Evolutionary conservation across 129 eudicot genomes (phyloP).

Genomic region (Lactuca saligna): DNA sequence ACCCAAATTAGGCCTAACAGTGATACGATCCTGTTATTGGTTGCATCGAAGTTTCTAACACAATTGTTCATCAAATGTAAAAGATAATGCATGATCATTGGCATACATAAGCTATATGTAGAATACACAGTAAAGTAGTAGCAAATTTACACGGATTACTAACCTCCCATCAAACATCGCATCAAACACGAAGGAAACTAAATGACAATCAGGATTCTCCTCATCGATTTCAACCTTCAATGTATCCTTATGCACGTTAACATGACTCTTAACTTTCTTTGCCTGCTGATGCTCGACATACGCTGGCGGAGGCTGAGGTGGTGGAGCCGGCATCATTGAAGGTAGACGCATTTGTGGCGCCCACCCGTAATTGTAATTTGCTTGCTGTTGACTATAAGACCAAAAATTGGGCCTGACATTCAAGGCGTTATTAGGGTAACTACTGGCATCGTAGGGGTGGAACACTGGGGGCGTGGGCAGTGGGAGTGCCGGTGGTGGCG

Average conservation of each 20-base stretch:
- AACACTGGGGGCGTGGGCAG: slow-evolving; percentile 40
- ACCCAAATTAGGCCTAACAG: neutral
- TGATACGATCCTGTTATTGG: neutral
- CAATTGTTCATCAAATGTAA: neutral
- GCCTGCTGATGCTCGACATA: slow-evolving; percentile 70
- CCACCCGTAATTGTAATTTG: slow-evolving; percentile 35
- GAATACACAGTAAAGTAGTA: neutral
- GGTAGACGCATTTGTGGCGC: slow-evolving; percentile 40
- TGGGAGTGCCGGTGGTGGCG: slow-evolving; percentile 34
- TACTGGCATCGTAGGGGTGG: slow-evolving; percentile 31
- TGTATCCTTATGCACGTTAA: slow-evolving; percentile 78
- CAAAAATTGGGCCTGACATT: slow-evolving; percentile 51
- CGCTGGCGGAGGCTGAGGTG: slow-evolving; percentile 36
- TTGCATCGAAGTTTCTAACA: neutral
- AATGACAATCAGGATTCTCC: slow-evolving; percentile 56
- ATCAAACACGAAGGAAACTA: slow-evolving; percentile 84
- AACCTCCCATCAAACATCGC: slow-evolving; percentile 75
- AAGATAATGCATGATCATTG: neutral
- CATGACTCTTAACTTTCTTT: slow-evolving; percentile 76
- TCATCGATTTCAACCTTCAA: slow-evolving; percentile 66
- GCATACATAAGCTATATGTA: neutral
- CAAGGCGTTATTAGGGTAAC: slow-evolving; percentile 30
- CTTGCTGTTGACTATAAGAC: slow-evolving; percentile 31
- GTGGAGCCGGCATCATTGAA: slow-evolving; percentile 30
- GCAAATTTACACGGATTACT: neutral